Base-by-base conservation (phyloP, 192 early-diverging fungal species). In the Coemansia sp. region DNA sequence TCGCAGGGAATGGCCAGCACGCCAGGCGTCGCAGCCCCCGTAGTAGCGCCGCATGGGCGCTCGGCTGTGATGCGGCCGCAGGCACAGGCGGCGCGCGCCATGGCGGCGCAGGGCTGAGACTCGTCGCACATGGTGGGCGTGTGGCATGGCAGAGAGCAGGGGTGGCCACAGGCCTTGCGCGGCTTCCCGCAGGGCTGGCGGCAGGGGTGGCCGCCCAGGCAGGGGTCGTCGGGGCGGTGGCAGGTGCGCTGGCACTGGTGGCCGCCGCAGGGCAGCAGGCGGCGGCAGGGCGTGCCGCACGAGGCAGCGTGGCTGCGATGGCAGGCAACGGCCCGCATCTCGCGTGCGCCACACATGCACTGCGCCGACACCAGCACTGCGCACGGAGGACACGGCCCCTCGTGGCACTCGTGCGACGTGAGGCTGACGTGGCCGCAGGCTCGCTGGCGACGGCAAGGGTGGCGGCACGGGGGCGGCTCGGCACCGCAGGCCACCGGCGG, bases 301-400 rank as follows among this genome's bases (percentile, higher is more conserved):
- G 84, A 80, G 7, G 90, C 89, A 1, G 67, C 67, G 10, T 84
- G 80, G 42, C 77, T 86, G 27, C 93, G 85, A 57, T 92, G 92
- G 71, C 96, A 98, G 5, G 93, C 90, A 4, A 95, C 82, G 67
- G 92, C 95, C 27, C 87, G 89, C 77, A 96, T 77, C 34, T 82
- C 83, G 17, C 85, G 83, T 65, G 89, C 92, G 39, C 94, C 93
- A 71, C 96, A 98, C 82, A 89, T 85, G 66, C 92, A 94, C 64
- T 59, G 67, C 38, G 89, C 84, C 8, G 86, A 75, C 0, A 93
- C 92, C 42, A 98, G 89, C 44, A 92, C 85, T 15, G 94, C 83
- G 78, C 97, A 98, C 23, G 95, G 95, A 10, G 97, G 94, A 42
- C 97, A 98, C 2, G 93, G 85, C 65, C 94, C 94, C 2, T 88